Base-by-base conservation (phyloP, 1,284 basidiomycete species). In the Leccinum pachyderme region DNA sequence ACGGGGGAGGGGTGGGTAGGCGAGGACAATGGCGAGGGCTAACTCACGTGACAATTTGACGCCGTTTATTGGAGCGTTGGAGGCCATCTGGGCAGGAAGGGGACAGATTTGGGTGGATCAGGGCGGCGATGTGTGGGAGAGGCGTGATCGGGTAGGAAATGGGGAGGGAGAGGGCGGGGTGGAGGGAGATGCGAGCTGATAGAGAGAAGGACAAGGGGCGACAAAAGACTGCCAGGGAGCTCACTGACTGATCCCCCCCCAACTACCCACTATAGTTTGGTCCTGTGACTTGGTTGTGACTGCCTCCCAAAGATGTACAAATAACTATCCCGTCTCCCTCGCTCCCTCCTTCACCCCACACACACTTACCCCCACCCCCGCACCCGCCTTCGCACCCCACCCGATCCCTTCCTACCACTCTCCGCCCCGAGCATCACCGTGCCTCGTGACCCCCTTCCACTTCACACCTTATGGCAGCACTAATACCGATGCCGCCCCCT, bases 31-130 rank as follows among this genome's bases (percentile, higher is more conserved):
- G 59, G 57, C 51, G 54, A 55, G 52, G 51, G 61, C 58, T 58
- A 9, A 89, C 91, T 78, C 74, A 93, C 91, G 84, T 73, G 89
- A 89, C 68, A 93, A 83, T 82, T 89, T 93, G 75, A 93, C 87
- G 70, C 92, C 92, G 73, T 94, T 94, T 75, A 94, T 92, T 72
- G 89, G 89, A 64, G 80, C 85, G 75, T 89, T 86, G 59, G 83
- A 83, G 60, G 87, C 78, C 88, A 91, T 89, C 66, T 69, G 63
- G 35, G 61, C 49, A 46, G 55, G 39, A 48, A 33, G 24, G 39
- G 12, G 31, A 31, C 7, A 45, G 67, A 65, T 59, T 49, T 31
- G 37, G 49, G 33, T 45, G 50, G 56, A 58, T 61, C 60, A 52
- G 57, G 54, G 45, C 31, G 49, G 64, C 49, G 64, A 69, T 54